Evolutionary conservation across 495 filamentous ascomycete genomes (phyloP).

Genomic region (Xylaria palmicola): DNA sequence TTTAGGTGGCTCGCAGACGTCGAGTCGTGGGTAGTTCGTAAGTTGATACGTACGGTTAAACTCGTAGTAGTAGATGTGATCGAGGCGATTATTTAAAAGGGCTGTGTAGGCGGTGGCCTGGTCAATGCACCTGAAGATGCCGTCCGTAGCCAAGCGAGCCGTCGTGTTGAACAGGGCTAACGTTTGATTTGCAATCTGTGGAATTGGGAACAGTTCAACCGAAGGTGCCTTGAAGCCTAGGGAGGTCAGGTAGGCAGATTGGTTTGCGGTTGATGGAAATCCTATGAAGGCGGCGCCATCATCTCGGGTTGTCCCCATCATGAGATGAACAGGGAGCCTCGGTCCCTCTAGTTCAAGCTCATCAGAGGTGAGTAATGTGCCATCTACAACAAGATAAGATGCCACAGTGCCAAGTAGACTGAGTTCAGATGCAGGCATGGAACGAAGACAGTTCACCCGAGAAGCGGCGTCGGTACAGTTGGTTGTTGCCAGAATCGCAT

Average conservation of each 20-base stretch:
- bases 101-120: constrained; percentile 46
- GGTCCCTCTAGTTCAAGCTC: constrained; percentile 34
- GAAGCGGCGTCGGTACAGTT: constrained; percentile 43
- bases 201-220: constrained; percentile 36
- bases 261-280: constrained; percentile 38
- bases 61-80: constrained; percentile 41
- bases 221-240: constrained; percentile 39
- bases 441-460: constrained; percentile 48
- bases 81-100: constrained; percentile 31
- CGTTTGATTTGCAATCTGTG: constrained; percentile 37
- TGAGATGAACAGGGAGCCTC: constrained; percentile 30
- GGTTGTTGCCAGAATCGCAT: constrained; percentile 40
- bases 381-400: constrained; percentile 47
- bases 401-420: constrained; percentile 26
- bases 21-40: constrained; percentile 42
- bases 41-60: constrained; percentile 56
- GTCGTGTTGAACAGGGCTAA: constrained; percentile 45
- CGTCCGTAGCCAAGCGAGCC: constrained; percentile 47
- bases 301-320: constrained; percentile 51
- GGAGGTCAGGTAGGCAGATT: constrained; percentile 37
- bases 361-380: constrained; percentile 40
- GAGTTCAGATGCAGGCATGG: constrained; percentile 35
- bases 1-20: constrained; percentile 45
- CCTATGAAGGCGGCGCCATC: constrained; percentile 50
- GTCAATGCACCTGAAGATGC: constrained; percentile 50